Percentiles rank a stretch among this genome's conserved stretches.
These are phyloP conservation scores for Fagopyrum esculentum DNA, from an alignment of 148 eudicot species.

Conservation along the genomic window DNA sequence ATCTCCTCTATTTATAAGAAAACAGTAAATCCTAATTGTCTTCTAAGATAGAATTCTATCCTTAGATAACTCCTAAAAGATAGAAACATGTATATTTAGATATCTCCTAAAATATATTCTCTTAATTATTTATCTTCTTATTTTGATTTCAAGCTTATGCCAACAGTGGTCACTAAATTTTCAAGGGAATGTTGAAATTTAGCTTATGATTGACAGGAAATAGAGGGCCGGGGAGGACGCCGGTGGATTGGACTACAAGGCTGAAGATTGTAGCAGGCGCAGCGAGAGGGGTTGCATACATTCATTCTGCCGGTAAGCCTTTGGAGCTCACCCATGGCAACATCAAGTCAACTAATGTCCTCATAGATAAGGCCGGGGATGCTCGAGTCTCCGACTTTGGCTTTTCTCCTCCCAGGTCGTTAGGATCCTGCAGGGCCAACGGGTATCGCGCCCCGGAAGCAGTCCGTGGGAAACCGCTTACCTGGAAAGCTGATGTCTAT, in stretches of 20 bases:
- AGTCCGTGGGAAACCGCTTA: slow-evolving; percentile 40
- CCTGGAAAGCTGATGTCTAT: slow-evolving; percentile 77
- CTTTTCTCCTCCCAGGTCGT: slow-evolving; percentile 41
- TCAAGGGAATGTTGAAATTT: no score
- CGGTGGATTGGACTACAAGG: slow-evolving; percentile 85
- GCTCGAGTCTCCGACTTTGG: slow-evolving; percentile 82
- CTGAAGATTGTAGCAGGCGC: slow-evolving; percentile 72
- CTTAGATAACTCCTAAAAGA: no score
- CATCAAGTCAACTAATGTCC: slow-evolving; percentile 84
- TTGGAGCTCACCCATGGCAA: slow-evolving; percentile 73
- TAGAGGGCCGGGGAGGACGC: slow-evolving; percentile 89
- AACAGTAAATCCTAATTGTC: no score
- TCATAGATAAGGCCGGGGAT: slow-evolving; percentile 54
- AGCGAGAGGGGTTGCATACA: slow-evolving; percentile 62
- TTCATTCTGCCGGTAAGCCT: slow-evolving; percentile 60
- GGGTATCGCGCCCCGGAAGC: slow-evolving; percentile 88
- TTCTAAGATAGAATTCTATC: no score
- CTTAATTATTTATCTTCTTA: no score
- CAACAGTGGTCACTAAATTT: no score
- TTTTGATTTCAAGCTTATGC: no score
- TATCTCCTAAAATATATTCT: no score
- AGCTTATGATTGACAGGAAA: slow-evolving; percentile 37
- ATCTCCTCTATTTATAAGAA: no score
- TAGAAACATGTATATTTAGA: no score
- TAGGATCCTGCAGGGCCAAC: slow-evolving; percentile 31